These are phyloP conservation scores for Phoenix dactylifera DNA, from an alignment of 176 grass and related monocot species.

Conservation along the genomic window DNA sequence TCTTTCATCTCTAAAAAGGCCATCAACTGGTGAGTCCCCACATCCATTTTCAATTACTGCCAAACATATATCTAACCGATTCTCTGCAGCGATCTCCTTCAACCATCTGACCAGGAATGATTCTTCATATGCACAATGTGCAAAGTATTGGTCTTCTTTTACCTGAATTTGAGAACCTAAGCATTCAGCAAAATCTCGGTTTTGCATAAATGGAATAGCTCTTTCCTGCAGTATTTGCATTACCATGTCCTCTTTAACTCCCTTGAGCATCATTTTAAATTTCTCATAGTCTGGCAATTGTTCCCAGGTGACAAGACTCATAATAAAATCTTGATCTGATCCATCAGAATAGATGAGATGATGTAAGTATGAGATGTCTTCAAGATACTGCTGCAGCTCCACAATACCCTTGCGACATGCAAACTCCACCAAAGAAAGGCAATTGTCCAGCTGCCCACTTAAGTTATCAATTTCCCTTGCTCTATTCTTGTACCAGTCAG, in stretches of 20 bases:
- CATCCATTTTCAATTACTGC: constrained; percentile 73
- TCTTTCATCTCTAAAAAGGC: constrained; percentile 58
- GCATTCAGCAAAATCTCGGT: constrained; percentile 16
- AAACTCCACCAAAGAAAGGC: constrained; percentile 63
- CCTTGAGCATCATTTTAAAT: constrained; percentile 86
- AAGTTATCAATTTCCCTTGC: constrained; percentile 89
- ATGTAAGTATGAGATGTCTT: constrained; percentile 75
- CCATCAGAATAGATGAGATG: constrained; percentile 67
- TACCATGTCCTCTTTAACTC: constrained; percentile 64
- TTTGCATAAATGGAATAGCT: constrained; percentile 81
- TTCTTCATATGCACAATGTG: constrained; percentile 20
- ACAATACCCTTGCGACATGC: constrained; percentile 64
- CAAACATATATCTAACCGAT: constrained; percentile 58
- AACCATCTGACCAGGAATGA: constrained; percentile 75
- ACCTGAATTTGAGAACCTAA: constrained; percentile 26
- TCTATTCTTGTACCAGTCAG: constrained; percentile 70
- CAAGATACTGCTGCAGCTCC: constrained; percentile 52
- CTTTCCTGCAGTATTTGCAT: constrained; percentile 59
- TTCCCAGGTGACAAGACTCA: constrained; percentile 73
- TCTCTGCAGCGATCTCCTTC: constrained; percentile 73
- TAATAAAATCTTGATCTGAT: constrained; percentile 45
- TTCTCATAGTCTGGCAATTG: constrained; percentile 65
- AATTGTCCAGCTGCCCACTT: constrained; percentile 93
- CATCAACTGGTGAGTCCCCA: constrained; percentile 64
- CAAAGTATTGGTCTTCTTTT: background rate